Evolutionary conservation across 768 basidiomycete species (phyloP).

Genomic region (Suillus luteus): DNA sequence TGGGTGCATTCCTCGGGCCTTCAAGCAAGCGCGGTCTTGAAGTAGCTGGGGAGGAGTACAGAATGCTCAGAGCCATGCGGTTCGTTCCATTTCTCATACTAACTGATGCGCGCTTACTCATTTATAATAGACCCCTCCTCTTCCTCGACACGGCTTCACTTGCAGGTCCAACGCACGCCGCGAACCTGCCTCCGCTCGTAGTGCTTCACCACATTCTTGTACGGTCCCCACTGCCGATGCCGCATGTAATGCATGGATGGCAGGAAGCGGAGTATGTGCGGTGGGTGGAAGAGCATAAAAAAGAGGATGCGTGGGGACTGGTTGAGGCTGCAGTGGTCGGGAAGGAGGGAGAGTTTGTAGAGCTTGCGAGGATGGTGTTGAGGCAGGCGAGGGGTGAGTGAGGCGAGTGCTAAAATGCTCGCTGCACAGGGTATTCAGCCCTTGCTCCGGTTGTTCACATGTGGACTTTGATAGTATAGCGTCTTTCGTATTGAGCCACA

Average conservation of each 20-base stretch:
- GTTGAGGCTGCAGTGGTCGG: conserved; percentile 64
- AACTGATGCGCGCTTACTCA: not conserved
- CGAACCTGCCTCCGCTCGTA: conserved; percentile 81
- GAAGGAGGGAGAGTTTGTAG: conserved; percentile 53
- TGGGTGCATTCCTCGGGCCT: conserved; percentile 73
- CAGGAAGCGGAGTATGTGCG: conserved; percentile 94
- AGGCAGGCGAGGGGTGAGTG: conserved; percentile 35
- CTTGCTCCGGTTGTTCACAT: not conserved
- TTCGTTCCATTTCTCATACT: conserved; percentile 35
- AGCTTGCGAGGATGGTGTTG: conserved; percentile 69
- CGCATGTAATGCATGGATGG: conserved; percentile 91
- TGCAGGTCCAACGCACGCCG: conserved; percentile 63
- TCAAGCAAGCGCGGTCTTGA: conserved; percentile 69
- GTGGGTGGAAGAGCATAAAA: conserved; percentile 91
- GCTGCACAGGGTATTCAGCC: not conserved
- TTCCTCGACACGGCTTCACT: conserved; percentile 83
- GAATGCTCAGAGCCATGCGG: conserved; percentile 84
- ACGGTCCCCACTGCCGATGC: conserved; percentile 81
- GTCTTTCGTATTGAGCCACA: not conserved
- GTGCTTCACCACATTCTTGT: conserved; percentile 93
- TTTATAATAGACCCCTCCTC: conserved; percentile 65
- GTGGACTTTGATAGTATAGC: not conserved
- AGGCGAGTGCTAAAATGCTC: not conserved
- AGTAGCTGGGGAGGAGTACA: conserved; percentile 84
- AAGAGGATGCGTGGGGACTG: conserved; percentile 77